Evolutionary conservation across 148 eudicot species (phyloP).

Genomic region (Rhododendron molle): DNA sequence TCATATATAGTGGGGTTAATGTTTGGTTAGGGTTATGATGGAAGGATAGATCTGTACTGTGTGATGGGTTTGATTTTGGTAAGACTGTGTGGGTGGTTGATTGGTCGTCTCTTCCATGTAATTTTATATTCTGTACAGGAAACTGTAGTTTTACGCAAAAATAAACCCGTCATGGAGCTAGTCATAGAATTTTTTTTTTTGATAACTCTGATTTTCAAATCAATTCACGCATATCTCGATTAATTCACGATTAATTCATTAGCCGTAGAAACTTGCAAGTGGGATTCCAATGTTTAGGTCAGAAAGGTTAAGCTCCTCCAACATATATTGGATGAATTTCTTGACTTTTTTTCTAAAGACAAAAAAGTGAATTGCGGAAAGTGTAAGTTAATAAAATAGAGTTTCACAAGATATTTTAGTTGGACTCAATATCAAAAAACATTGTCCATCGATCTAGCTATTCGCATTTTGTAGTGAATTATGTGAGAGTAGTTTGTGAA

Average conservation of each 20-base stretch:
- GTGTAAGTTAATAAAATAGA: neutral
- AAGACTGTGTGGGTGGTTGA: slow-evolving; percentile 14
- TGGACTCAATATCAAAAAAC: neutral
- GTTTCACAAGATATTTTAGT: neutral
- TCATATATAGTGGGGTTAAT: neutral
- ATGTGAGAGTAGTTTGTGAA: neutral
- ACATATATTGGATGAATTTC: neutral
- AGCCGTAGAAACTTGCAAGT: neutral
- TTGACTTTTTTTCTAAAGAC: neutral
- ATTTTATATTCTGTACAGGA: neutral
- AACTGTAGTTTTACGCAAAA: neutral
- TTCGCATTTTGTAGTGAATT: neutral
- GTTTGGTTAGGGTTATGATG: slow-evolving; percentile 17
- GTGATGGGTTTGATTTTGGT: neutral
- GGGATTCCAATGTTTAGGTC: neutral
- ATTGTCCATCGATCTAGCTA: neutral
- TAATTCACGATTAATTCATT: neutral
- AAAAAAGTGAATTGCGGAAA: neutral
- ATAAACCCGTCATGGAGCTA: neutral
- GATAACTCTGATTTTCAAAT: too few species aligned
- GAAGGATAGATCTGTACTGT: slow-evolving; percentile 1
- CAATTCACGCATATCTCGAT: too few species aligned
- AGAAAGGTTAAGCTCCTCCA: too few species aligned
- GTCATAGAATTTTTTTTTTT: too few species aligned
- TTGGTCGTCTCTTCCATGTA: neutral